Conservation (phyloP, 2,329 filamentous ascomycete genomes). For the Botryotinia globosa region DNA sequence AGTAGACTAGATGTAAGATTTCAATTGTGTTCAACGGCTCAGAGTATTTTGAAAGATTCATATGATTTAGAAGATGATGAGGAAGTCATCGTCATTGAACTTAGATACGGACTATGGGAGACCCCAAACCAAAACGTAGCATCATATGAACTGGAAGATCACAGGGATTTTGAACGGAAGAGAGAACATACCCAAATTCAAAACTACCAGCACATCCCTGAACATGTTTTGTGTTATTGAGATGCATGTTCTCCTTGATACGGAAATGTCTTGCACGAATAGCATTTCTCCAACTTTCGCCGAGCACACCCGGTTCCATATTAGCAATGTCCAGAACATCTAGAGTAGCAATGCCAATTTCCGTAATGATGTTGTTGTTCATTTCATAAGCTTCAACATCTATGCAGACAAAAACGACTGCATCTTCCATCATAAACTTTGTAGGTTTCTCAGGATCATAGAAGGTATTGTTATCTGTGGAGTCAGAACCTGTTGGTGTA, state of each 20-base stretch:
- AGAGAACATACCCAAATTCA: slow-evolving; percentile 63
- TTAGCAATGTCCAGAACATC: slow-evolving; percentile 61
- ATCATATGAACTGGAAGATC: background rate
- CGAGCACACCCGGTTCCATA: slow-evolving; percentile 58
- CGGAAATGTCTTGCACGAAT: slow-evolving; percentile 75
- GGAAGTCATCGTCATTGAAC: background rate
- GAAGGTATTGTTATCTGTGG: slow-evolving; percentile 31
- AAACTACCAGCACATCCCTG: slow-evolving; percentile 71
- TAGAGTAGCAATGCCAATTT: slow-evolving; percentile 79
- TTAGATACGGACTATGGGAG: no score
- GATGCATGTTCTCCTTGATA: slow-evolving; percentile 63
- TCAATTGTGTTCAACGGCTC: background rate
- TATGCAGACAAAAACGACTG: slow-evolving; percentile 71
- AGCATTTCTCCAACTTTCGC: slow-evolving; percentile 62
- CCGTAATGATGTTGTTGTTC: slow-evolving; percentile 66
- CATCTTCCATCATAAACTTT: slow-evolving; percentile 48
- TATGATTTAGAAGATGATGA: background rate
- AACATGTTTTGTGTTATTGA: slow-evolving; percentile 67
- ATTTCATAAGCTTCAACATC: slow-evolving; percentile 82
- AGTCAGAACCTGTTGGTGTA: slow-evolving; percentile 23
- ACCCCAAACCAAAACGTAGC: no score
- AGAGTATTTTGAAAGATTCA: background rate
- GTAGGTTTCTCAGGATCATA: slow-evolving; percentile 47
- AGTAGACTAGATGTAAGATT: background rate
- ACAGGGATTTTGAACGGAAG: background rate